A percentile compares a stretch with the other conserved stretches of the same genome.
These are phyloP conservation scores for Microdochium trichocladiopsis DNA, from an alignment of 2,329 filamentous ascomycete genomes.

Conservation along the genomic window DNA sequence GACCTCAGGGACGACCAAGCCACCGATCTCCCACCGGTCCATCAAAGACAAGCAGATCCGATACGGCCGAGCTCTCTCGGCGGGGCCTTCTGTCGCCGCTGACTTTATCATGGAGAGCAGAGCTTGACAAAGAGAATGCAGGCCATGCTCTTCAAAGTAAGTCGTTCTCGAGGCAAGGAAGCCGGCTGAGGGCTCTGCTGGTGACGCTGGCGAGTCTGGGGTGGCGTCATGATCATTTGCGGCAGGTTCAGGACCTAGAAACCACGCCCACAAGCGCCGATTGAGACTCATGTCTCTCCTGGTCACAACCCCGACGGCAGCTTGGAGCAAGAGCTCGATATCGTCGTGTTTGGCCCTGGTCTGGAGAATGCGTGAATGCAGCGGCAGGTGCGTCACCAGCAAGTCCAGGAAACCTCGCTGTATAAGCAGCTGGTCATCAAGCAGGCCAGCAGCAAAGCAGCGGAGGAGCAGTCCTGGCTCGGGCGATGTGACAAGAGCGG, in stretches of 20 bases:
- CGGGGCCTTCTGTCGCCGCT: slow-evolving; percentile 39
- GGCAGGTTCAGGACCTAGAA: slow-evolving; percentile 69
- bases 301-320: slow-evolving; percentile 80
- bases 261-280: slow-evolving; percentile 90
- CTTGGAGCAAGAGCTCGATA: slow-evolving; percentile 71
- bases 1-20: slow-evolving; percentile 77
- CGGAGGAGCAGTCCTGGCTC: slow-evolving; percentile 87
- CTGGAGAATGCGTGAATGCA: slow-evolving; percentile 77
- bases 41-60: slow-evolving; percentile 90
- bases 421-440: slow-evolving; percentile 82
- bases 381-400: slow-evolving; percentile 80
- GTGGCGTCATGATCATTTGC: slow-evolving; percentile 38
- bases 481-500: slow-evolving; percentile 70
- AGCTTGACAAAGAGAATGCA: slow-evolving; percentile 66
- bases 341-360: slow-evolving; percentile 65
- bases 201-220: slow-evolving; percentile 35
- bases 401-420: slow-evolving; percentile 92
- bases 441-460: slow-evolving; percentile 84
- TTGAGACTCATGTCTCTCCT: slow-evolving; percentile 96
- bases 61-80: slow-evolving; percentile 76
- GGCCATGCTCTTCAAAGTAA: slow-evolving; percentile 78
- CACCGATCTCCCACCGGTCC: slow-evolving; percentile 97
- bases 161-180: slow-evolving; percentile 55
- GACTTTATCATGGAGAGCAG: slow-evolving; percentile 69
- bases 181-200: slow-evolving; percentile 32